Conservation (phyloP, 1,284 basidiomycete genomes). For the Pholiota adiposa region DNA sequence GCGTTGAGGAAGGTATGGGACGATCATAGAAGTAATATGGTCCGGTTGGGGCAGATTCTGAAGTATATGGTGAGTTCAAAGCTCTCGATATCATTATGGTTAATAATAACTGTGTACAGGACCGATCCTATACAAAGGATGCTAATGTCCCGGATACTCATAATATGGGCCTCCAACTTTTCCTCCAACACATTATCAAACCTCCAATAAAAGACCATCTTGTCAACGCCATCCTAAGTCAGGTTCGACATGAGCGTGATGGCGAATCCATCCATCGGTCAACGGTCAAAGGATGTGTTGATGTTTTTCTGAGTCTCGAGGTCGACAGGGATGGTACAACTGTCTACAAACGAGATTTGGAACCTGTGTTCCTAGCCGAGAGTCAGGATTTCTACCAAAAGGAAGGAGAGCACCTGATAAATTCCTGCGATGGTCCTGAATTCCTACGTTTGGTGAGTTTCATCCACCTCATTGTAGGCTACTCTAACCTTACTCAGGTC, state of each 20-base stretch:
- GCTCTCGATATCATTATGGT: constrained; percentile 2
- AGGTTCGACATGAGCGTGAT: constrained; percentile 91
- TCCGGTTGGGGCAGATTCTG: constrained; percentile 87
- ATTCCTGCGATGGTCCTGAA: constrained; percentile 79
- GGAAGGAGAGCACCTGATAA: constrained; percentile 77
- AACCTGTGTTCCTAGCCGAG: constrained; percentile 81
- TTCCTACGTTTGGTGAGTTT: constrained; percentile 75
- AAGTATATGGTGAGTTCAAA: constrained; percentile 87
- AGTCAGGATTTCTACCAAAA: constrained; percentile 81
- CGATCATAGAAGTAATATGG: constrained; percentile 91
- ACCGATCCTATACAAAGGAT: constrained; percentile 81
- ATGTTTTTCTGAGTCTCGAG: constrained; percentile 79
- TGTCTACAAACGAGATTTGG: constrained; percentile 87
- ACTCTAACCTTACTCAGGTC: constrained; percentile 55
- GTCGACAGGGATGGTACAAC: constrained; percentile 56
- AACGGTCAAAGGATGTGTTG: constrained; percentile 88
- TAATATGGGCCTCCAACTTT: constrained; percentile 85
- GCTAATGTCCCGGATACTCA: constrained; percentile 80
- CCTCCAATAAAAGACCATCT: constrained; percentile 86
- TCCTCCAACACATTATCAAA: constrained; percentile 84
- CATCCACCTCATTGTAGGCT: not conserved
- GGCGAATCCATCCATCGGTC: constrained; percentile 93
- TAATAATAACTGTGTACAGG: constrained; percentile 50
- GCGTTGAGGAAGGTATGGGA: constrained; percentile 91
- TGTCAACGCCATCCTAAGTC: constrained; percentile 80